phyloP scores from a whole-genome alignment of 306 rosid species.

The Malus asiatica region DNA sequence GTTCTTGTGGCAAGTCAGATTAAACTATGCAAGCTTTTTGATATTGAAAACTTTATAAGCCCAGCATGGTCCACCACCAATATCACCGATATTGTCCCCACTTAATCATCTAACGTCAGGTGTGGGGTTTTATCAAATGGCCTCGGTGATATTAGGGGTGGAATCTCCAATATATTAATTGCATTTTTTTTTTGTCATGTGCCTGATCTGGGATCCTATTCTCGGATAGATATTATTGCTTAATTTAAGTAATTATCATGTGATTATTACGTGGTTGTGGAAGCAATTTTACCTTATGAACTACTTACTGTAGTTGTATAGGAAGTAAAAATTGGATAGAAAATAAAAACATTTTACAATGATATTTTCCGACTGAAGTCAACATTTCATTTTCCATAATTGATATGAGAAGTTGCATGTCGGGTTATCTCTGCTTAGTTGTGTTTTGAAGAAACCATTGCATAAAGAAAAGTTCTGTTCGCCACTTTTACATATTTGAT shows the following conservation, averaged over 20 bases:
- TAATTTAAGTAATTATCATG: background rate
- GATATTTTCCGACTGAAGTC: background rate
- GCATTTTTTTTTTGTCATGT: no score
- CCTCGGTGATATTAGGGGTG: no score
- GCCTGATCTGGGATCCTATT: no score
- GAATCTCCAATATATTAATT: no score
- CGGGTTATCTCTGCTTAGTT: background rate
- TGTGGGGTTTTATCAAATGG: no score
- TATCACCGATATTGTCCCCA: no score
- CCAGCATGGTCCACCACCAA: no score
- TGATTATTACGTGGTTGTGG: background rate
- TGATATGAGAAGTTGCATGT: background rate
- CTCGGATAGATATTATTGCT: background rate
- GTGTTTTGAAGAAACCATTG: background rate
- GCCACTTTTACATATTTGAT: background rate
- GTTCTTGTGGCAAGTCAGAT: background rate
- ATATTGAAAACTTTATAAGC: no score
- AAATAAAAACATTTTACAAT: background rate
- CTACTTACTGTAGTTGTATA: background rate
- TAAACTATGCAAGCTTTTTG: background rate
- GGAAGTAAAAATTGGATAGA: background rate
- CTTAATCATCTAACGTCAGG: no score
- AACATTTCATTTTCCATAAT: background rate
- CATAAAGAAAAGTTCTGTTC: background rate
- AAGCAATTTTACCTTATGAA: background rate